phyloP scores from a whole-genome alignment of 176 grass and related monocot species.

The Secale cereale region DNA sequence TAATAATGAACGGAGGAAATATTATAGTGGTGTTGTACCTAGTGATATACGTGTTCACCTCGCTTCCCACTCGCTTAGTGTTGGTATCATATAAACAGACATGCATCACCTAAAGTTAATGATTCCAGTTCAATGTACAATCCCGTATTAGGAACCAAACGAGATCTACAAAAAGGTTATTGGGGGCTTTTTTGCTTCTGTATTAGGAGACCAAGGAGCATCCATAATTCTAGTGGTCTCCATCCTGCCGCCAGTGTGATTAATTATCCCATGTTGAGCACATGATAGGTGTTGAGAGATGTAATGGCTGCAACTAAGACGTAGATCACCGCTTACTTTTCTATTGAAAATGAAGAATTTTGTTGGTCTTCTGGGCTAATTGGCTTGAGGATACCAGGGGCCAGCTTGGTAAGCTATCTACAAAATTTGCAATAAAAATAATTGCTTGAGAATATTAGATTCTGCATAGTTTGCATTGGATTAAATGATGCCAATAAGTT shows the following conservation, averaged over 20 bases:
- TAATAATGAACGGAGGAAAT: no score
- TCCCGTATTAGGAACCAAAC: background rate
- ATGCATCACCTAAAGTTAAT: background rate
- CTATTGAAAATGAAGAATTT: background rate
- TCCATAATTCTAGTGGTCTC: constrained; percentile 23
- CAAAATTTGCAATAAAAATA: no score
- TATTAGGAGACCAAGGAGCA: constrained; percentile 37
- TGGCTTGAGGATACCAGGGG: background rate
- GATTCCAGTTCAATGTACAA: background rate
- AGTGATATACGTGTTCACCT: constrained; percentile 29
- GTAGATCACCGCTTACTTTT: background rate
- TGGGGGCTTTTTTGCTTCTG: background rate
- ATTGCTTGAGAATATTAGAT: background rate
- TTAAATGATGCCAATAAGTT: background rate
- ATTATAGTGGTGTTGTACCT: background rate
- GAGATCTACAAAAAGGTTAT: constrained; percentile 26
- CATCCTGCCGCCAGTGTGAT: constrained; percentile 1
- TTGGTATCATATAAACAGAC: background rate
- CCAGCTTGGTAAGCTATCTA: no score
- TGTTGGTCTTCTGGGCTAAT: background rate
- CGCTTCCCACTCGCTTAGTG: background rate
- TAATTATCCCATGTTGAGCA: constrained; percentile 16
- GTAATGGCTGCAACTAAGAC: background rate
- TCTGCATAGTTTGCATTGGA: background rate
- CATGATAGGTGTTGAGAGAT: background rate